Percentiles rank a stretch among this genome's conserved stretches.
phyloP scores from a whole-genome alignment of 2,329 filamentous ascomycete species.

The Aureobasidium sp. region DNA sequence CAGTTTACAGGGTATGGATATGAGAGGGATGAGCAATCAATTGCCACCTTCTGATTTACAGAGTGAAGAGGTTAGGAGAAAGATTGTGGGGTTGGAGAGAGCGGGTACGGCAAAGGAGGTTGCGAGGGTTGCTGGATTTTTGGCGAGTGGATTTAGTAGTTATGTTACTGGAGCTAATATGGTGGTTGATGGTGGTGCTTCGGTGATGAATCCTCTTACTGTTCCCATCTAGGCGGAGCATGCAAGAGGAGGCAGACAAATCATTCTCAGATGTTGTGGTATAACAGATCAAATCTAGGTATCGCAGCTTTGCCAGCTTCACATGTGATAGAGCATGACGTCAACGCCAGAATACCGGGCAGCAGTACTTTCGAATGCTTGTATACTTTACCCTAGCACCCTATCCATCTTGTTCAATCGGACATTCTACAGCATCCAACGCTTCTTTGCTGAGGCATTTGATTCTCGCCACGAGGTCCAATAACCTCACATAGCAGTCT shows the following conservation, averaged over 20 bases:
- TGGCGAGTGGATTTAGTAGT: conserved; percentile 68
- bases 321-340: too few relatives aligned
- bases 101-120: conserved; percentile 65
- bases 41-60: conserved; percentile 63
- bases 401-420: too few relatives aligned
- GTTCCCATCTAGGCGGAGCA: conserved; percentile 29
- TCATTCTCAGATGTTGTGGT: too few relatives aligned
- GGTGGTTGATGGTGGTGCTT: conserved; percentile 67
- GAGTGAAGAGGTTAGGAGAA: conserved; percentile 54
- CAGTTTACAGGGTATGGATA: conserved; percentile 55
- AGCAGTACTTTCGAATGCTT: too few relatives aligned
- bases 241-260: background rate
- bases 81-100: conserved; percentile 64
- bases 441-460: too few relatives aligned
- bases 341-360: too few relatives aligned
- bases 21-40: conserved; percentile 57
- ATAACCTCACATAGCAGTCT: too few relatives aligned
- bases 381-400: too few relatives aligned
- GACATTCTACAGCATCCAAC: too few relatives aligned
- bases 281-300: too few relatives aligned
- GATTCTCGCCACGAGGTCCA: too few relatives aligned
- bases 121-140: conserved; percentile 66
- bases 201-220: conserved; percentile 38
- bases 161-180: conserved; percentile 70
- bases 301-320: too few relatives aligned